Evolutionary conservation across 2,329 filamentous ascomycete species (phyloP), one percentile per base, ranked within the genome.

Genomic region (Zymoseptoria tritici): DNA sequence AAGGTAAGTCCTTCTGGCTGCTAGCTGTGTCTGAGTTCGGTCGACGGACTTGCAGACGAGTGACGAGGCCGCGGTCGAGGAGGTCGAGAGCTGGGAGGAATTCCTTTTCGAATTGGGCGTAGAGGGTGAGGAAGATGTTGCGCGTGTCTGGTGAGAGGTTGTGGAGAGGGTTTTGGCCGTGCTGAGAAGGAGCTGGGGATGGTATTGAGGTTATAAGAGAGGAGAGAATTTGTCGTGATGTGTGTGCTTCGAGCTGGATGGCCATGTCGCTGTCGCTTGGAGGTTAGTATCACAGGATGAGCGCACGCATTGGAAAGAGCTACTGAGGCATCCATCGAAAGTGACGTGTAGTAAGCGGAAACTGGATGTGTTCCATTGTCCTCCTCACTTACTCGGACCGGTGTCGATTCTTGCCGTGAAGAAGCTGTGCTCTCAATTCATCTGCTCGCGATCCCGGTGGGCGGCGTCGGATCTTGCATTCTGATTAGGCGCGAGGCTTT

Each of bases 41-140:
- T 13, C 50, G 8, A 7, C 46, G 24, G 19, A 59, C 22, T 24
- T 57, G 56, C 3, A 80, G 73, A 1, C 85, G 80, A 5, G 80
- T 85, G 36, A 96, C 84, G 0, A 94, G 82, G 2, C 81, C 77
- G 24, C 90, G 83, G 73, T 99, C 94, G 0, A 99, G 80, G 0
- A 97, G 80, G 73, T 97, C 92, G 2, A 99, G 80, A 0, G 93
- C 91, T 2, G 91, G 89, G 0, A 97, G 85, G 1, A 97, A 77
- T 57, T 91, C 83, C 63, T 85, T 84, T 0, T 91, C 91, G 70
- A 95, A 95, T 13, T 97, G 77, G 36, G 91, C 88, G 75, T 97
- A 92, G 0, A 96, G 82, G 0, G 90, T 91, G 1, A 91, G 78
- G n/a, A 96, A 78, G 16, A 88, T 76, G 54, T 66, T 72, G 74